phyloP scores from a whole-genome alignment of 768 basidiomycete species.

The Agaricus sinodeliciosus region DNA sequence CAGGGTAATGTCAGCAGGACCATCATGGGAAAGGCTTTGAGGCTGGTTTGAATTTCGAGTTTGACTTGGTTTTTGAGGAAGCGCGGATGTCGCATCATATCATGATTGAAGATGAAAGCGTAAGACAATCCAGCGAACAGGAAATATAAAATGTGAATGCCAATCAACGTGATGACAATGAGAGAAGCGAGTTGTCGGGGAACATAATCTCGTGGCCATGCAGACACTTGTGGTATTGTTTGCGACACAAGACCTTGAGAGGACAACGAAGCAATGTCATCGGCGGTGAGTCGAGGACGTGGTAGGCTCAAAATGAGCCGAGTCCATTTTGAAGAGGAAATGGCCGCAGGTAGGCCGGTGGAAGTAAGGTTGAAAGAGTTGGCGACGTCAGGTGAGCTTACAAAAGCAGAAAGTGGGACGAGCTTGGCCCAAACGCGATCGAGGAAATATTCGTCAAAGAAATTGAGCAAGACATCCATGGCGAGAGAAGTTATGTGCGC shows the following conservation, averaged over 20 bases:
- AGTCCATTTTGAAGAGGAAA: slow-evolving; percentile 40
- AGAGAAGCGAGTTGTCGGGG: slow-evolving; percentile 76
- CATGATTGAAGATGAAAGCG: slow-evolving; percentile 84
- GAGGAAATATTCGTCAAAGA: slow-evolving; percentile 66
- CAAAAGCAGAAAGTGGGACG: slow-evolving; percentile 56
- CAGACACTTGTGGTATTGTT: slow-evolving; percentile 41
- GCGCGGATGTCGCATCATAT: slow-evolving; percentile 91
- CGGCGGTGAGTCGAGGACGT: slow-evolving; percentile 42
- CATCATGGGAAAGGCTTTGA: slow-evolving; percentile 80
- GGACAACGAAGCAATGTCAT: slow-evolving; percentile 26
- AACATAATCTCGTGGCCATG: slow-evolving; percentile 82
- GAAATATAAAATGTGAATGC: slow-evolving; percentile 85
- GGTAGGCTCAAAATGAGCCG: slow-evolving; percentile 50
- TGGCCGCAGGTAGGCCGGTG: slow-evolving; percentile 23
- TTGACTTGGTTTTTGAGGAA: slow-evolving; percentile 86
- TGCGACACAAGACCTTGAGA: slow-evolving; percentile 14
- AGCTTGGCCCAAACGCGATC: slow-evolving; percentile 76
- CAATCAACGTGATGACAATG: slow-evolving; percentile 62
- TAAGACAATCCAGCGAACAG: slow-evolving; percentile 83
- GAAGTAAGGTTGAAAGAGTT: slow-evolving; percentile 32
- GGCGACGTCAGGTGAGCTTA: slow-evolving; percentile 20
- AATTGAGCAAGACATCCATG: slow-evolving; percentile 83
- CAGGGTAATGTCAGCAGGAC: slow-evolving; percentile 83
- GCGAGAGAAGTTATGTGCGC: slow-evolving; percentile 4
- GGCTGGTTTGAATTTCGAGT: slow-evolving; percentile 67